Percentiles rank a stretch among this genome's conserved stretches.
Conservation (phyloP, 1,284 basidiomycete species). For the Lentinus polychrous region DNA sequence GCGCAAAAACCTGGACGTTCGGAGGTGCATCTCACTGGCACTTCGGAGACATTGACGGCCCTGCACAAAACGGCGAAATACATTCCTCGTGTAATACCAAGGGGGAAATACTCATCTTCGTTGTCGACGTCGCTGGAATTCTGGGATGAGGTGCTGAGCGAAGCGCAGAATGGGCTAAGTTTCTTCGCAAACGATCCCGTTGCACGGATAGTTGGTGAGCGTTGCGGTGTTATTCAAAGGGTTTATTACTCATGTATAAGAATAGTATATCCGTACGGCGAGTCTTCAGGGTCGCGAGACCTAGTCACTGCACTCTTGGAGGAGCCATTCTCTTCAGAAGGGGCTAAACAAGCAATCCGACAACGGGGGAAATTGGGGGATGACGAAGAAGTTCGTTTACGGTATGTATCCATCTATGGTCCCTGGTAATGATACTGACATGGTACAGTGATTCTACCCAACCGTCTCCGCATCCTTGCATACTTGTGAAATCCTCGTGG, state of each 20-base stretch:
- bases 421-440: too few species aligned
- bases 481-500: constrained; percentile 40
- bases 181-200: constrained; percentile 15
- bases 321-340: constrained; percentile 53
- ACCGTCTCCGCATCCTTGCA: neutral
- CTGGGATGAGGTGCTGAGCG: constrained; percentile 34
- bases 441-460: too few species aligned
- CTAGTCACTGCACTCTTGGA: constrained; percentile 64
- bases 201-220: constrained; percentile 43
- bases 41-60: constrained; percentile 20
- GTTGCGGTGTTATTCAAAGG: neutral
- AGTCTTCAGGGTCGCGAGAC: constrained; percentile 42
- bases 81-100: constrained; percentile 32
- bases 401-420: constrained; percentile 29
- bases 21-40: constrained; percentile 10
- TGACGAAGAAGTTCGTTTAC: constrained; percentile 26
- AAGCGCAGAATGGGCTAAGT: constrained; percentile 29
- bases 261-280: constrained; percentile 50
- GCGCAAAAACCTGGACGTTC: constrained; percentile 5
- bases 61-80: constrained; percentile 35
- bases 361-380: constrained; percentile 34
- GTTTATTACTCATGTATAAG: constrained; percentile 5
- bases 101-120: constrained; percentile 2
- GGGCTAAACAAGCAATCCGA: constrained; percentile 32
- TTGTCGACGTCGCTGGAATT: constrained; percentile 23